Percentiles rank a stretch among this genome's conserved stretches.
phyloP scores from a whole-genome alignment of 139 green algal species.

The Picochlorum sp. region DNA sequence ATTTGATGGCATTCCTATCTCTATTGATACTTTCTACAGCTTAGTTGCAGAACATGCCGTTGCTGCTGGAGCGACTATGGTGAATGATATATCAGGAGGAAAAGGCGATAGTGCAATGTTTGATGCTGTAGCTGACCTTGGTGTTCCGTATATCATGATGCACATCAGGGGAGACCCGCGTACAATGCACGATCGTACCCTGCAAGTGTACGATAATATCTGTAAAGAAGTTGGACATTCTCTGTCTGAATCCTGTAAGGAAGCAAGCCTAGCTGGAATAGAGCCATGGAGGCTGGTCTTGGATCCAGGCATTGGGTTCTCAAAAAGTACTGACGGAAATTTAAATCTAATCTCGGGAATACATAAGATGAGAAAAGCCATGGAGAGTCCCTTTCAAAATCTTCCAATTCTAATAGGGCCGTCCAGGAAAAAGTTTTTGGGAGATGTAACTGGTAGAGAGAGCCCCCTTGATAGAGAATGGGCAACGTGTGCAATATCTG shows the following conservation, averaged over 20 bases:
- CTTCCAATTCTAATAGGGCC: constrained; percentile 65
- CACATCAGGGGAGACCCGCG: constrained; percentile 82
- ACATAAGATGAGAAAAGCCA: constrained; percentile 20
- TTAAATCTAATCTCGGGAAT: constrained; percentile 54
- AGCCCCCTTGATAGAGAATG: constrained; percentile 29
- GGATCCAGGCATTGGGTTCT: constrained; percentile 88
- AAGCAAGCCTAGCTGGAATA: constrained; percentile 60
- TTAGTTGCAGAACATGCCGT: constrained; percentile 62
- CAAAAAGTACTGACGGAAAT: constrained; percentile 59
- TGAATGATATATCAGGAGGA: constrained; percentile 94
- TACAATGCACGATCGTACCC: constrained; percentile 56
- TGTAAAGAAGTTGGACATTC: constrained; percentile 52
- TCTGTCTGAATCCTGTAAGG: constrained; percentile 31
- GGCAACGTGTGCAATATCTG: constrained; percentile 35
- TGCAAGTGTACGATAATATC: constrained; percentile 53
- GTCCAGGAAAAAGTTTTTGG: constrained; percentile 76
- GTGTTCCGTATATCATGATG: constrained; percentile 89
- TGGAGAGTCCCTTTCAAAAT: constrained; percentile 20
- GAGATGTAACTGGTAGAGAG: constrained; percentile 36
- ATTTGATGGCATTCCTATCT: constrained; percentile 44
- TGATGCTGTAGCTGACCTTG: constrained; percentile 46
- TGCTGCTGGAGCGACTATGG: constrained; percentile 69
- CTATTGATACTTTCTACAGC: constrained; percentile 88
- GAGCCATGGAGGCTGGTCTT: constrained; percentile 75
- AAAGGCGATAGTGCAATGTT: constrained; percentile 65